Conservation (phyloP, 495 filamentous ascomycete genomes). For the Daldinia caldariorum region DNA sequence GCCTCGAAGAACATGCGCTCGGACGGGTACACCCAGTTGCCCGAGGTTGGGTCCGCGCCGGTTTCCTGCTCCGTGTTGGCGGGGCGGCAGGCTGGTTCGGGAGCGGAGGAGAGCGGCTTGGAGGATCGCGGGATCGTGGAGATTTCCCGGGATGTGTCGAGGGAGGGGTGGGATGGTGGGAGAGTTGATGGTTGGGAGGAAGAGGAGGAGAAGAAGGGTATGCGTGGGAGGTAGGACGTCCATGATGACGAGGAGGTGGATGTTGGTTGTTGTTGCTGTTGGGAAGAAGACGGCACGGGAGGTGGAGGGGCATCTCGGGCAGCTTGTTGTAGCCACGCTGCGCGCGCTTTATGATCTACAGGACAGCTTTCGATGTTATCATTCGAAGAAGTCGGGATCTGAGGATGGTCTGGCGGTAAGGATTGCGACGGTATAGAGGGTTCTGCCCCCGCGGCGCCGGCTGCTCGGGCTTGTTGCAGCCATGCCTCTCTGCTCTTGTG, state of each 20-base stretch:
- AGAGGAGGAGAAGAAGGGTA: constrained; percentile 37
- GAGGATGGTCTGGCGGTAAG: constrained; percentile 44
- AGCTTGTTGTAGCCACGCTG: constrained; percentile 75
- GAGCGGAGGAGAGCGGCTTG: constrained; percentile 52
- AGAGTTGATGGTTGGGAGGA: constrained; percentile 44
- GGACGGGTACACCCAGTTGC: constrained; percentile 97
- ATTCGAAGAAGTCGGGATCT: constrained; percentile 29
- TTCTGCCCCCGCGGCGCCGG: constrained; percentile 15
- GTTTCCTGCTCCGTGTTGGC: constrained; percentile 78
- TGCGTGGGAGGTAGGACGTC: constrained; percentile 53
- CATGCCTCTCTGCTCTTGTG: constrained; percentile 85
- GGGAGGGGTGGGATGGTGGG: constrained; percentile 47
- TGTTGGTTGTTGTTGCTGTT: constrained; percentile 9
- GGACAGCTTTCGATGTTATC: constrained; percentile 68
- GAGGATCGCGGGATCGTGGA: constrained; percentile 82
- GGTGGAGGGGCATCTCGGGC: constrained; percentile 43
- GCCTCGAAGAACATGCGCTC: constrained; percentile 97
- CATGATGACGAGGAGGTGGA: constrained; percentile 43
- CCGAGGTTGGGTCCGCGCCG: constrained; percentile 68
- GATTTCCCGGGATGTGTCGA: constrained; percentile 73
- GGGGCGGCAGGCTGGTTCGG: constrained; percentile 51
- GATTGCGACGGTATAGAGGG: constrained; percentile 30
- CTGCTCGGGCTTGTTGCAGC: constrained; percentile 63
- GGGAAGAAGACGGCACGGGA: neutral
- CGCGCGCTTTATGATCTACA: constrained; percentile 85